These are phyloP conservation scores for Fusarium nisikadoi DNA, from an alignment of 2,329 filamentous ascomycete species.

Conservation along the genomic window DNA sequence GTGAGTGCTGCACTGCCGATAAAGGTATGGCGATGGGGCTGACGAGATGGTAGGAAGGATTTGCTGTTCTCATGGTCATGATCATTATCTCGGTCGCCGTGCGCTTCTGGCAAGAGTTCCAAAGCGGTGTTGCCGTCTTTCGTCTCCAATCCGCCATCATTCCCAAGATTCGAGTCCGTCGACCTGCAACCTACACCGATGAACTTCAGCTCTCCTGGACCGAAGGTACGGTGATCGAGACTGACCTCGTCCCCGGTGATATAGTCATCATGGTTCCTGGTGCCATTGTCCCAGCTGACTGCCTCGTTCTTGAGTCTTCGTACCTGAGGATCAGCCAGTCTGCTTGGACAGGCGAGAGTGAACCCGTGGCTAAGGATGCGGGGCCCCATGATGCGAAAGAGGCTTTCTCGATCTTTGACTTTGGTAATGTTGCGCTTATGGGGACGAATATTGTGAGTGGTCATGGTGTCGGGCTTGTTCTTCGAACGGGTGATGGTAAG, in stretches of 20 bases:
- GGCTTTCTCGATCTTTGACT: not conserved
- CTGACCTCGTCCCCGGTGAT: not conserved
- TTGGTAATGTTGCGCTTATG: not conserved
- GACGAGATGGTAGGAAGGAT: not conserved
- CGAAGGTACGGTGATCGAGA: not conserved
- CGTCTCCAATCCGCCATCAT: not conserved
- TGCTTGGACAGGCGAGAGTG: constrained; percentile 4
- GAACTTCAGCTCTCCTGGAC: not conserved
- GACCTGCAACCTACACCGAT: not conserved
- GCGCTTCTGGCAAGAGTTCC: constrained; percentile 5
- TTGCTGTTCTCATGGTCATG: constrained; percentile 1
- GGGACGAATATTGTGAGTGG: not conserved
- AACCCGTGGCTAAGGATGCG: not conserved
- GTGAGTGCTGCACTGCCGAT: not conserved
- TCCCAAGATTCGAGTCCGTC: not conserved
- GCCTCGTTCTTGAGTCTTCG: not conserved
- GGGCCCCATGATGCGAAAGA: not conserved
- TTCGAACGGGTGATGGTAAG: not conserved
- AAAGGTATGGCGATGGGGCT: not conserved
- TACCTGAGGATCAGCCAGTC: constrained; percentile 1
- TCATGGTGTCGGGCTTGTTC: not conserved
- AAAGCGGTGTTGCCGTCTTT: not conserved
- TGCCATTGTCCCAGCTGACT: not conserved
- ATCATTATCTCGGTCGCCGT: not conserved
- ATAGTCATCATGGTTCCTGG: not conserved